Evolutionary conservation across 768 basidiomycete species (phyloP).

Genomic region (Boletus coccyginus): DNA sequence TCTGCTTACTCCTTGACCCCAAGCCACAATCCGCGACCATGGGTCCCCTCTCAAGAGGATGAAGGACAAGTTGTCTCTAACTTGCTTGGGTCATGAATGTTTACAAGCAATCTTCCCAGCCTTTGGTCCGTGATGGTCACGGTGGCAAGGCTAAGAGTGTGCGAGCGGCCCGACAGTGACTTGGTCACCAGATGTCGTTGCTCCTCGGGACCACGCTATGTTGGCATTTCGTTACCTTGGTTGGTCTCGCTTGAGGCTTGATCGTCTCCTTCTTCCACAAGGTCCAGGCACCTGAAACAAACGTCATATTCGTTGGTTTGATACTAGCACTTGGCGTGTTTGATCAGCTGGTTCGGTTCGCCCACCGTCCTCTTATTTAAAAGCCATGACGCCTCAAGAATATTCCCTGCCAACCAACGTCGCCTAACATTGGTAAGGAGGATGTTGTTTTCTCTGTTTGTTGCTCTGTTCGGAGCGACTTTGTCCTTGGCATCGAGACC

Average conservation of each 20-base stretch:
- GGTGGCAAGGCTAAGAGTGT: not conserved
- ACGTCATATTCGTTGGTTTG: not conserved
- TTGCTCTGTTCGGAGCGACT: constrained; percentile 10
- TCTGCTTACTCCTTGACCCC: too few species aligned
- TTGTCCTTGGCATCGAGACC: constrained; percentile 6
- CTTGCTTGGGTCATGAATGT: not conserved
- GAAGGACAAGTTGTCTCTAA: not conserved
- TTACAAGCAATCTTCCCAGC: not conserved
- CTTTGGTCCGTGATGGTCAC: not conserved
- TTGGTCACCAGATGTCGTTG: not conserved
- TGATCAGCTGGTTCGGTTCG: not conserved
- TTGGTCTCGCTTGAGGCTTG: not conserved
- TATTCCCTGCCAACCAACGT: not conserved
- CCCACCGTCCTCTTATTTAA: not conserved
- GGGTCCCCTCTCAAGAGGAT: not conserved
- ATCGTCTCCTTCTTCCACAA: not conserved
- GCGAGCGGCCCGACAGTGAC: not conserved
- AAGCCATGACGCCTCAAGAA: not conserved
- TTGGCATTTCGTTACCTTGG: not conserved
- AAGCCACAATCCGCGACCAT: too few species aligned
- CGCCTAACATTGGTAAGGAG: not conserved
- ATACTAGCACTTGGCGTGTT: not conserved
- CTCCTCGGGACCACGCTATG: not conserved
- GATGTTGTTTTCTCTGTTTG: constrained; percentile 12
- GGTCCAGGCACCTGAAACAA: not conserved